phyloP scores from a whole-genome alignment of 1,139 yeast species.

The Kodamaea sp. region DNA sequence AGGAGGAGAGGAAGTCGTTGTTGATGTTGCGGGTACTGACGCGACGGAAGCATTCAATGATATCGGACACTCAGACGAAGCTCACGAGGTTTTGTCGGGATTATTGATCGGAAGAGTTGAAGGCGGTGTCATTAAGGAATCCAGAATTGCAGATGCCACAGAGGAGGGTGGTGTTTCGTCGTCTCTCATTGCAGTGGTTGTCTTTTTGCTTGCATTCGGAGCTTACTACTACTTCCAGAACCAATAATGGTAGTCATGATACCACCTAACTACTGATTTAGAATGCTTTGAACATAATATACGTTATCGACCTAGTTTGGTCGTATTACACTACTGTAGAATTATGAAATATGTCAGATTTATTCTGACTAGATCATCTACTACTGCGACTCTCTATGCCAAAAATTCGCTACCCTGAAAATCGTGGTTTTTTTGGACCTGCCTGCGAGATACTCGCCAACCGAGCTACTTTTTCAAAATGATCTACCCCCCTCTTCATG shows the following conservation, averaged over 20 bases:
- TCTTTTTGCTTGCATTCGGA: slow-evolving; percentile 17
- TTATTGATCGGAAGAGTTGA: slow-evolving; percentile 66
- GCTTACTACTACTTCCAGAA: slow-evolving; percentile 18
- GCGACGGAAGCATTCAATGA: slow-evolving; percentile 95
- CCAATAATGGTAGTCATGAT: slow-evolving; percentile 10
- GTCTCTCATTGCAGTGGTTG: slow-evolving; percentile 26
- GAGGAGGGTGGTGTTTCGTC: slow-evolving; percentile 29
- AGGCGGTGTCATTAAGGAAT: slow-evolving; percentile 42
- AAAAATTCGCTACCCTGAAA: too few relatives aligned
- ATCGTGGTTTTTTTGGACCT: too few relatives aligned
- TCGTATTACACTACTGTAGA: too few relatives aligned
- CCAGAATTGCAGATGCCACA: slow-evolving; percentile 21
- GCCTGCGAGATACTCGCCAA: too few relatives aligned
- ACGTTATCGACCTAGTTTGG: background rate
- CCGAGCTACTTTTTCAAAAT: too few relatives aligned
- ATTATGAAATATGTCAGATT: too few relatives aligned
- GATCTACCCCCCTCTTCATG: too few relatives aligned
- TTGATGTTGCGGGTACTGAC: slow-evolving; percentile 89
- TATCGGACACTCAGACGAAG: slow-evolving; percentile 97
- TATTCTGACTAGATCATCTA: slow-evolving; percentile 1
- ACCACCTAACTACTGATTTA: too few relatives aligned
- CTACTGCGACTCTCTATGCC: background rate
- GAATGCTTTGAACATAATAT: background rate
- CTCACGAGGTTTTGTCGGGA: slow-evolving; percentile 70
- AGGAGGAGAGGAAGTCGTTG: slow-evolving; percentile 96